Percentiles rank a stretch among this genome's conserved stretches.
phyloP scores from a whole-genome alignment of 768 basidiomycete genomes.

The Brasilioporus rufonigricans region DNA sequence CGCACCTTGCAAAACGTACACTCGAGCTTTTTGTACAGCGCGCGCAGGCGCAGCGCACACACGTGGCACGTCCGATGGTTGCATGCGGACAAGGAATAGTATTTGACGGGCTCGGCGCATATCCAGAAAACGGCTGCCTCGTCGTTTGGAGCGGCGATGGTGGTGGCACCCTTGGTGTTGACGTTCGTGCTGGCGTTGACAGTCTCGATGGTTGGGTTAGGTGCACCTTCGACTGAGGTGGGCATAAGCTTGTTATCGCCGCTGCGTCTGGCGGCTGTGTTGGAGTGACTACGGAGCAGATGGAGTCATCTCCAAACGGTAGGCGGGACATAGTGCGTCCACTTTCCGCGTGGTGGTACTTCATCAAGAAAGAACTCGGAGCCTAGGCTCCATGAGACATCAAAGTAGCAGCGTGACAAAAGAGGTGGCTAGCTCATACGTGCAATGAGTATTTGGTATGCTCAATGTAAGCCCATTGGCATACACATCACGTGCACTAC shows the following conservation, averaged over 20 bases:
- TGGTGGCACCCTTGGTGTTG: not conserved
- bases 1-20: constrained; percentile 95
- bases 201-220: not conserved
- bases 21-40: constrained; percentile 89
- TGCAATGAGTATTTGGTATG: no score
- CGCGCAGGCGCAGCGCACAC: constrained; percentile 83
- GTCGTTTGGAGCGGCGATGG: constrained; percentile 15
- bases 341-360: no score
- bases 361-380: no score
- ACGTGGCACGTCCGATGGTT: constrained; percentile 96
- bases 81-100: constrained; percentile 84
- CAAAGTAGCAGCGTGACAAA: no score
- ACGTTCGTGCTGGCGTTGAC: not conserved
- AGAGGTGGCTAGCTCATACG: no score
- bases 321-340: no score
- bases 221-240: not conserved
- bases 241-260: constrained; percentile 1
- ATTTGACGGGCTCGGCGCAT: constrained; percentile 92
- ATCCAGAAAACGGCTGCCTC: constrained; percentile 71
- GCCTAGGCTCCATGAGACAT: no score
- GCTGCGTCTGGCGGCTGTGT: constrained; percentile 4
- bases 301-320: no score
- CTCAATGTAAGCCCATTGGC: no score
- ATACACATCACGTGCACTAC: no score
- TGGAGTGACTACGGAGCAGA: constrained; percentile 1